Evolutionary conservation across 148 eudicot species (phyloP), one percentile per base, ranked within the genome.

Genomic region (Rhododendron henanense): DNA sequence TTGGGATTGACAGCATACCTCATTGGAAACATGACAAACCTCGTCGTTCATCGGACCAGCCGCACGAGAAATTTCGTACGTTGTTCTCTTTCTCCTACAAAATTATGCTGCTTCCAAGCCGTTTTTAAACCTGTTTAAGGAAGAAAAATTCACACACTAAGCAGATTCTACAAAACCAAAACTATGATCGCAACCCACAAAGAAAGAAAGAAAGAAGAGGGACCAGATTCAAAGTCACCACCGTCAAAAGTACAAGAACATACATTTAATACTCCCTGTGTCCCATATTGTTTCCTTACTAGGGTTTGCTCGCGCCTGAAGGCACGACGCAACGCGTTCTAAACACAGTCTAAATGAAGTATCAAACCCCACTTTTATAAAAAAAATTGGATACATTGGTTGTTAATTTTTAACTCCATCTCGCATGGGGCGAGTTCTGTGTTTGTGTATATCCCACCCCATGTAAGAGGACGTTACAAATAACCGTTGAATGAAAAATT

Each of bases 21-120:
- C 83, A 95, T 96, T 59, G 98, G 99, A 25, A 96, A 96, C 90
- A 96, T 96, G 99, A 96, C 99, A 10, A 96, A 95, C 77, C 94
- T 96, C 44, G 96, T 96, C 2, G 99, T 96, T 85, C 94, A 94
- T 61, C 87, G 98, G 94, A 97, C 98, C 78, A 93, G 98, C 86
- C 96, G 95, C 83, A 97, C 99, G 39, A 89, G 95, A 90, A 90
- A 85, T 69, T 94, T 94, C 44, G 96, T 94, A 94, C 35, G 94
- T 81, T 83, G 35, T 33, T 71, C 67, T 83, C 73, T 81, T 59
- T 79, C 78, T 79, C 78, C 33, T 51, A 16, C 45, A 33, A 39
- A 59, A 45, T 81, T 78, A 10, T 21, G 71, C 61, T 83, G 25
- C 63, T 86, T 83, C 76, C 21, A 13, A 71, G 76, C 41, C 18